Evolutionary conservation across 2,329 filamentous ascomycete species (phyloP).

Genomic region (Pseudocercospora fijiensis): DNA sequence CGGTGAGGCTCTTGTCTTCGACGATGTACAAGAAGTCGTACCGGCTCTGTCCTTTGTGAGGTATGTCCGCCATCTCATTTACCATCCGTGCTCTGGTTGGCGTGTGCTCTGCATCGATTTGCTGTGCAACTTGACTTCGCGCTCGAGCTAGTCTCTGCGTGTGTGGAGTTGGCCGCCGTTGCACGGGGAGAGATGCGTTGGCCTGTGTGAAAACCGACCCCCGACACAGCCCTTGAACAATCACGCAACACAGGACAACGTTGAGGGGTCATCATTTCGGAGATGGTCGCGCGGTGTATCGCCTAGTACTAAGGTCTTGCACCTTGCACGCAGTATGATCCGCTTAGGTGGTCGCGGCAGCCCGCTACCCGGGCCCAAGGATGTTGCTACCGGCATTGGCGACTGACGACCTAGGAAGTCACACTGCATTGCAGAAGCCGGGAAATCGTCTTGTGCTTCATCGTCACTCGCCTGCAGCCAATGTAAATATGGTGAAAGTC

Average conservation of each 20-base stretch:
- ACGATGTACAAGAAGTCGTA: constrained; percentile 44
- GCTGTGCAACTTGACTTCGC: constrained; percentile 1
- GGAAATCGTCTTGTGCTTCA: background rate
- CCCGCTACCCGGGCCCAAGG: background rate
- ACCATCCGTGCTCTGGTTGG: background rate
- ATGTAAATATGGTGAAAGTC: background rate
- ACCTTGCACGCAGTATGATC: background rate
- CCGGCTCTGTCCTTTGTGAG: constrained; percentile 51
- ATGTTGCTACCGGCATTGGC: constrained; percentile 2
- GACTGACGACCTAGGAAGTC: background rate
- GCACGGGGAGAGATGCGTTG: background rate
- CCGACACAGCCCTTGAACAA: background rate
- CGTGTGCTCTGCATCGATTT: background rate
- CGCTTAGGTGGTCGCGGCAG: background rate
- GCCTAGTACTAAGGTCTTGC: background rate
- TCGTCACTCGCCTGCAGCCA: background rate
- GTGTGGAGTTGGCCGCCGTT: background rate
- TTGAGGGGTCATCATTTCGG: constrained; percentile 11
- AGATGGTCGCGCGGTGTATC: constrained; percentile 2
- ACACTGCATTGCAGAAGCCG: constrained; percentile 5
- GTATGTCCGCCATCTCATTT: constrained; percentile 37
- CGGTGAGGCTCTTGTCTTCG: constrained; percentile 47
- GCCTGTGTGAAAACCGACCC: background rate
- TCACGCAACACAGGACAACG: constrained; percentile 14
- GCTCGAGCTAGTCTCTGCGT: constrained; percentile 1